A percentile compares a stretch with the other conserved stretches of the same genome.
Conservation (phyloP, 352 stramenopile species). For the Elongisporangium anandrum region DNA sequence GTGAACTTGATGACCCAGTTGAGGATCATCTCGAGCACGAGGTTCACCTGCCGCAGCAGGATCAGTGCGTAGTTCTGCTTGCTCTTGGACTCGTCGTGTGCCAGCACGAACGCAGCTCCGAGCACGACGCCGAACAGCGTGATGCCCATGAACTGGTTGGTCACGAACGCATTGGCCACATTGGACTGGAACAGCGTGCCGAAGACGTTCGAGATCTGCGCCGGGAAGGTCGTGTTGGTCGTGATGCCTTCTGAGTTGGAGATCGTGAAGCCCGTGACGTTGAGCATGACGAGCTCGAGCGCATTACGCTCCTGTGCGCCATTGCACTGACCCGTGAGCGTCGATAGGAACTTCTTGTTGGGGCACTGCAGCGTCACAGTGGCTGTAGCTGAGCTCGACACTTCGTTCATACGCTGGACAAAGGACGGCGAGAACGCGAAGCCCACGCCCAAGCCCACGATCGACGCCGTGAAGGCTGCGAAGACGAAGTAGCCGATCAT, state of each 20-base stretch:
- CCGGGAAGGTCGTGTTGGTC: conserved; percentile 27
- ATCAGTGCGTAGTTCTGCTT: conserved; percentile 50
- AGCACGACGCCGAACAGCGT: conserved; percentile 59
- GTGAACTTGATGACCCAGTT: conserved; percentile 62
- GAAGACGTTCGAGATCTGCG: conserved; percentile 58
- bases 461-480: conserved; percentile 34
- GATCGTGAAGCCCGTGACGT: conserved; percentile 48
- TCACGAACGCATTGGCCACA: conserved; percentile 47
- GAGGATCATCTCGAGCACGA: conserved; percentile 63
- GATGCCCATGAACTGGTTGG: conserved; percentile 35
- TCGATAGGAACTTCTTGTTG: conserved; percentile 41
- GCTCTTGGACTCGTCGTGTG: conserved; percentile 33
- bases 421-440: conserved; percentile 31
- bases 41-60: conserved; percentile 49
- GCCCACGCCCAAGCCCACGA: conserved; percentile 26
- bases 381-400: neutral
- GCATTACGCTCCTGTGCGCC: conserved; percentile 21
- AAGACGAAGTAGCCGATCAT: conserved; percentile 42
- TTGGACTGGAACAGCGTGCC: conserved; percentile 48
- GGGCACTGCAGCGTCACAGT: conserved; percentile 42
- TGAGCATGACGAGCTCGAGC: conserved; percentile 27
- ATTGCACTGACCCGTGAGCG: conserved; percentile 15
- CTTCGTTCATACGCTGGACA: neutral
- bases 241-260: conserved; percentile 20
- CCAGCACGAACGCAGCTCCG: conserved; percentile 34